Conservation (phyloP, 345 rosid genomes). For the Citropsis articulata region DNA sequence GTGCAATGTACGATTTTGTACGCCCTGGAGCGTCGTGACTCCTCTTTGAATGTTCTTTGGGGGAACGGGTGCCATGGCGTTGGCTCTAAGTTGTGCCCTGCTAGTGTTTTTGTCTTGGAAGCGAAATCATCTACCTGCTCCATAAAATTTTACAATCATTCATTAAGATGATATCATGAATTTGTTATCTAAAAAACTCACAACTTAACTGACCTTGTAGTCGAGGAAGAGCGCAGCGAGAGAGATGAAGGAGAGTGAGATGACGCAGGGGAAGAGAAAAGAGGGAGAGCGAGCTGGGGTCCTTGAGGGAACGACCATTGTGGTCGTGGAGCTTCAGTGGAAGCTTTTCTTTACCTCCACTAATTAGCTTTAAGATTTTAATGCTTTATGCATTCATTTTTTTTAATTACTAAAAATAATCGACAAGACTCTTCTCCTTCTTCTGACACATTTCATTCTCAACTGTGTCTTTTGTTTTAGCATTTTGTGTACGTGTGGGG, state of each 20-base stretch:
- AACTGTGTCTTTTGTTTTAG: neutral
- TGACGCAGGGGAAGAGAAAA: constrained; percentile 41
- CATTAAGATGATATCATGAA: neutral
- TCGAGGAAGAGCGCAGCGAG: constrained; percentile 52
- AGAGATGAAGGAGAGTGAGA: constrained; percentile 51
- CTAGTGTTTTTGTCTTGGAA: constrained; percentile 62
- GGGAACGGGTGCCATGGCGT: constrained; percentile 94
- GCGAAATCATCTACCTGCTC: constrained; percentile 62
- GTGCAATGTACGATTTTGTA: constrained; percentile 82
- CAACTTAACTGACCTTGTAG: constrained; percentile 49
- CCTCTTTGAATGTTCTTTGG: constrained; percentile 45
- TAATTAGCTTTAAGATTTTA: neutral
- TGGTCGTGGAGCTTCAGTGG: neutral
- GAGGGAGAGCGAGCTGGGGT: constrained; percentile 46
- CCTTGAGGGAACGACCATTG: constrained; percentile 38
- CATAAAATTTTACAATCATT: neutral
- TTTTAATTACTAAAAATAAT: neutral
- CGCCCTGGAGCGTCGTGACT: constrained; percentile 44
- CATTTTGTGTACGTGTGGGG: neutral
- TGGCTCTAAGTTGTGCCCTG: constrained; percentile 86
- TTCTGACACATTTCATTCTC: neutral
- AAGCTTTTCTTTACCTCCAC: neutral
- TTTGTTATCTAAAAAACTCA: neutral
- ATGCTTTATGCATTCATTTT: neutral
- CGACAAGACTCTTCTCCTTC: neutral